Percentiles rank a stretch among this genome's conserved stretches.
These are phyloP conservation scores for Globisporangium radiosum DNA, from an alignment of 352 stramenopile species.

Conservation along the genomic window DNA sequence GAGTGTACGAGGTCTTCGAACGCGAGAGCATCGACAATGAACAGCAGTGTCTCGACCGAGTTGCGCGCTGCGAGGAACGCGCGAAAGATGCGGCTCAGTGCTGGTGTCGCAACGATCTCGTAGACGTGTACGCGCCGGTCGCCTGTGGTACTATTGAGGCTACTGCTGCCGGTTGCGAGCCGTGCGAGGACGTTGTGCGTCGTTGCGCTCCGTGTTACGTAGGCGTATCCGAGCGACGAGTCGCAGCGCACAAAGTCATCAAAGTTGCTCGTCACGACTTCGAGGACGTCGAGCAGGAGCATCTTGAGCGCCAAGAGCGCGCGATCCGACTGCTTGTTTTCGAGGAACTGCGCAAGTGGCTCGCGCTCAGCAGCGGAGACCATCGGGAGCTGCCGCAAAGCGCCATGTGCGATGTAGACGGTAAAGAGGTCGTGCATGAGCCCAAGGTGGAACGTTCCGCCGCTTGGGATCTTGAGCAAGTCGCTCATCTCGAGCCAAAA, in stretches of 20 bases:
- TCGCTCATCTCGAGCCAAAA: conserved; percentile 69
- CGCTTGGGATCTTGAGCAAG: conserved; percentile 50
- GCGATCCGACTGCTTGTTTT: conserved; percentile 34
- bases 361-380: conserved; percentile 41
- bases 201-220: conserved; percentile 29
- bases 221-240: conserved; percentile 27
- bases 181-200: conserved; percentile 53
- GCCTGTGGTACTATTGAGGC: conserved; percentile 15
- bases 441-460: conserved; percentile 45
- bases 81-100: conserved; percentile 45
- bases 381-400: conserved; percentile 41
- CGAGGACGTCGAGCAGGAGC: conserved; percentile 49
- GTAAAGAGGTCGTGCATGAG: conserved; percentile 59
- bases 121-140: conserved; percentile 45
- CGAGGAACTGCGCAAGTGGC: conserved; percentile 32
- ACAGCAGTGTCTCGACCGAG: conserved; percentile 57
- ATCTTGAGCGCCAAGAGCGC: conserved; percentile 52
- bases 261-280: conserved; percentile 48
- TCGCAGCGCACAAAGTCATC: conserved; percentile 46
- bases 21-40: conserved; percentile 56
- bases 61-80: conserved; percentile 49
- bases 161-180: conserved; percentile 26
- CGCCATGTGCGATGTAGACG: conserved; percentile 37
- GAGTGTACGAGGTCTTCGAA: conserved; percentile 63
- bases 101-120: conserved; percentile 41